A percentile compares a stretch with the other conserved stretches of the same genome.
Evolutionary conservation across 2,329 filamentous ascomycete genomes (phyloP).

Genomic region (Neofusicoccum sp.): DNA sequence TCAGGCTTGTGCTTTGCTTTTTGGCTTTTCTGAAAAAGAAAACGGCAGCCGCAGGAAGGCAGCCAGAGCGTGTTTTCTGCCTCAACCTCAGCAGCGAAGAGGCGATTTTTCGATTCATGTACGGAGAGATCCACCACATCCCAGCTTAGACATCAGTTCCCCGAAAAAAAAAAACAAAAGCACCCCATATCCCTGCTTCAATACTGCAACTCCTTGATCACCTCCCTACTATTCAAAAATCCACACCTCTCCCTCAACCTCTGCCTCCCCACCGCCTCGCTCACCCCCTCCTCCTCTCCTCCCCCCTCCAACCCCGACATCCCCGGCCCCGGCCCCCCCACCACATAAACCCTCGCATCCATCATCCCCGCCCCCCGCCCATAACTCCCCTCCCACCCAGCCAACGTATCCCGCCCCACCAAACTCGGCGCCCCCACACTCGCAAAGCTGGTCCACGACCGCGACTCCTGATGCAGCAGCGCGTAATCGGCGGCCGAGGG

Average conservation of each 20-base stretch:
- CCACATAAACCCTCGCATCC: constrained; percentile 39
- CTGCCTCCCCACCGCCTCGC: constrained; percentile 28
- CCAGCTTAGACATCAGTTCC: background rate
- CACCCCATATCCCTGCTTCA: constrained; percentile 20
- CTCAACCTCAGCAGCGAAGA: background rate
- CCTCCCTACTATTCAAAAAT: constrained; percentile 46
- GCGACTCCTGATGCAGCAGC: constrained; percentile 41
- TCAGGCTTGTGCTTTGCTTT: too few relatives aligned
- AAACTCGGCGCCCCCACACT: constrained; percentile 37
- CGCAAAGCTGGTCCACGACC: constrained; percentile 51
- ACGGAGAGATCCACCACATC: background rate
- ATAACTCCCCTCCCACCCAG: constrained; percentile 44
- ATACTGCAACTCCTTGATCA: constrained; percentile 42
- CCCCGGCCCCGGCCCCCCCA: constrained; percentile 47
- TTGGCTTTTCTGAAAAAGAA: too few relatives aligned
- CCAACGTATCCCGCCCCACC: constrained; percentile 38
- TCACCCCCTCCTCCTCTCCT: constrained; percentile 28
- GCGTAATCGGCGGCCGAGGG: constrained; percentile 42
- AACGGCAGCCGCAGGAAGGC: too few relatives aligned
- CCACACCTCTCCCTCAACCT: constrained; percentile 48
- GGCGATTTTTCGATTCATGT: background rate
- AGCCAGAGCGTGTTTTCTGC: too few relatives aligned
- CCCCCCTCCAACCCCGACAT: constrained; percentile 41
- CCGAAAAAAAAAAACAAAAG: background rate
- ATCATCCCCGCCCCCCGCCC: constrained; percentile 24